Base-by-base conservation (phyloP, 2,329 filamentous ascomycete species). In the Hypoxylon sp. region DNA sequence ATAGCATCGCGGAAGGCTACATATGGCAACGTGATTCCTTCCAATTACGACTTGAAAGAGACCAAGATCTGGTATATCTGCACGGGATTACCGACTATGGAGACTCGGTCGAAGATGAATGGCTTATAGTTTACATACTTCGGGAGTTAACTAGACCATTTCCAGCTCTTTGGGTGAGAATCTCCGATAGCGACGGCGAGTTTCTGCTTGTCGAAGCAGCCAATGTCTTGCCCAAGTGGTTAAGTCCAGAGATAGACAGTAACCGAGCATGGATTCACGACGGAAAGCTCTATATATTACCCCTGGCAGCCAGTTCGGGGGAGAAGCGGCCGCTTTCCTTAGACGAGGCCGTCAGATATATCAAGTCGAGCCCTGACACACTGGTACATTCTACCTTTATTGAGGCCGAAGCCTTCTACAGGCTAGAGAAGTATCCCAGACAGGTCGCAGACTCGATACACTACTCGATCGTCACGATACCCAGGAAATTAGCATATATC, bases 51-150 rank as follows among this genome's bases (percentile, higher is more conserved):
- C 83, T 83, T 73, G 90, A 83, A 79, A 90, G 79, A 55, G 80
- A 82, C 20, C 78, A 82, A 72, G 88, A 83, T 0, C 74, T 87
- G 7, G 75, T 82, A n/a, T 89, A 89, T 68, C 84, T 99, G 4
- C 86, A 88, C 67, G 95, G 95, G 18, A 83, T 84, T 53, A 96
- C 93, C 0, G 92, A 95, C 76, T 98, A 93, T 73, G 94, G 95
- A 7, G 96, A 99, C 78, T 96, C 93, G 0, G 89, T 98, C 3
- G 95, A 97, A 74, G 96, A 99, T 73, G 96, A 99, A 81, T 99
- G 96, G 96, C 86, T 98, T 4, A 90, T 98, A 64, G 94, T 98
- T 18, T 97, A 94, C 79, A 81, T 98, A 4, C 83, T 99, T 28
- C 88, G 92, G 45, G 91, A 97, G 78, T 80, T 98, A 71, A 94